A percentile compares a stretch with the other conserved stretches of the same genome.
Conservation (phyloP, 352 stramenopile species). For the Globisporangium nodosum region DNA sequence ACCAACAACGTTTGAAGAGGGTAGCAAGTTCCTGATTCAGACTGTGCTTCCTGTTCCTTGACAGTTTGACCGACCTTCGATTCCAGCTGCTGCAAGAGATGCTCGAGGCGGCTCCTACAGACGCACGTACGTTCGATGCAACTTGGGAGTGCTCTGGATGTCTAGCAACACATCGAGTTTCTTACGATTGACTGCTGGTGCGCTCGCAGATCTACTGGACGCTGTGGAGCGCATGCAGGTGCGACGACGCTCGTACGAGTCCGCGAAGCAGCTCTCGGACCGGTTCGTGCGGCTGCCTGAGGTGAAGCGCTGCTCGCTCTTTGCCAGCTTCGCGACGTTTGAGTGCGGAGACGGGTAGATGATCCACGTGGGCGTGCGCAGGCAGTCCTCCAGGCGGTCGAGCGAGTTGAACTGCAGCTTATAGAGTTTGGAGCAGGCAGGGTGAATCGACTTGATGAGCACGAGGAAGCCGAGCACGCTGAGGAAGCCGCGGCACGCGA, state of each 20-base stretch:
- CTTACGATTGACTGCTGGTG: background rate
- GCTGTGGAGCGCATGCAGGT: conserved; percentile 43
- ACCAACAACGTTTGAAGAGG: background rate
- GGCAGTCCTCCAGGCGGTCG: too few relatives aligned
- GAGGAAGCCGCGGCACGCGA: too few relatives aligned
- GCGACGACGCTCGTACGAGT: conserved; percentile 23
- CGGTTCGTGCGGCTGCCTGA: conserved; percentile 25
- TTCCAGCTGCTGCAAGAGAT: conserved; percentile 34
- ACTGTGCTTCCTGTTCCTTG: conserved; percentile 3
- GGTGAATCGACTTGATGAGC: background rate
- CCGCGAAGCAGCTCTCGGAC: conserved; percentile 23
- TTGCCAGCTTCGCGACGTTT: conserved; percentile 23
- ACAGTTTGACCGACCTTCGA: conserved; percentile 32
- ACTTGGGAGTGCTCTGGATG: background rate
- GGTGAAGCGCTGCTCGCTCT: conserved; percentile 25
- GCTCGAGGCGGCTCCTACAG: conserved; percentile 20
- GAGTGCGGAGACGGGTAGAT: conserved; percentile 10
- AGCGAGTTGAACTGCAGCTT: too few relatives aligned
- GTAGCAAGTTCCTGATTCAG: background rate
- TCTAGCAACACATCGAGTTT: background rate
- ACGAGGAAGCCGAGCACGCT: too few relatives aligned
- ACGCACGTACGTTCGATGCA: conserved; percentile 22
- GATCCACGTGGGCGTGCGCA: background rate
- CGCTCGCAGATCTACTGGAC: conserved; percentile 29
- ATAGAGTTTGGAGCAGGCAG: too few relatives aligned